Conservation (phyloP, 169 alveolate genomes). For the Cryptosporidium baileyi region DNA sequence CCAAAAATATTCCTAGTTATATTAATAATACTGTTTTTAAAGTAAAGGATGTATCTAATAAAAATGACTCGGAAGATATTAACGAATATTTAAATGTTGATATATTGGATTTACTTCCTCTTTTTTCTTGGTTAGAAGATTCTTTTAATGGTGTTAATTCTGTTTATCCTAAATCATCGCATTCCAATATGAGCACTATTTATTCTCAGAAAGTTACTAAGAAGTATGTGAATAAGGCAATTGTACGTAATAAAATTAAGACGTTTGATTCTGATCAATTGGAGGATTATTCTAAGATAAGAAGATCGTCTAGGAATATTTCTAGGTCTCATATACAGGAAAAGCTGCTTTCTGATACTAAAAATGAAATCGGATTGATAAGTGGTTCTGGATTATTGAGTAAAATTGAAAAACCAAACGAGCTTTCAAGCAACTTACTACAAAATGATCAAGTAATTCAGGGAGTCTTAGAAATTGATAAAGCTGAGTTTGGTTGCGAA, state of each 20-base stretch:
- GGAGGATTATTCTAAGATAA: background rate
- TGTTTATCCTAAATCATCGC: background rate
- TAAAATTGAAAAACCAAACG: too few species aligned
- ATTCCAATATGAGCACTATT: background rate
- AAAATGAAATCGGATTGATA: too few species aligned
- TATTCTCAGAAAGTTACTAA: background rate
- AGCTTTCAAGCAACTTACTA: background rate
- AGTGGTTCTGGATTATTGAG: too few species aligned
- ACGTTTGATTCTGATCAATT: background rate
- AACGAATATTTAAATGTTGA: background rate
- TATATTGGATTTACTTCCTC: conserved; percentile 44
- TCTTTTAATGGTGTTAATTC: background rate
- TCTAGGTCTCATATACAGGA: background rate
- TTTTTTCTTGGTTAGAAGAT: conserved; percentile 47
- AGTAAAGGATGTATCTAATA: background rate
- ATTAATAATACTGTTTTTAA: background rate
- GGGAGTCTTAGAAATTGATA: too few species aligned
- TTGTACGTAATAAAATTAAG: background rate
- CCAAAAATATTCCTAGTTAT: background rate
- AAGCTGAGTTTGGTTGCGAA: too few species aligned
- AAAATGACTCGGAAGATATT: background rate
- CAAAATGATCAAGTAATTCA: background rate
- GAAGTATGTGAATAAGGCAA: background rate
- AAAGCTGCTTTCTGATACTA: background rate
- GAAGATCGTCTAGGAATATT: conserved; percentile 38